Evolutionary conservation across 2,329 filamentous ascomycete species (phyloP).

Genomic region (Aspergillus tubingensis): DNA sequence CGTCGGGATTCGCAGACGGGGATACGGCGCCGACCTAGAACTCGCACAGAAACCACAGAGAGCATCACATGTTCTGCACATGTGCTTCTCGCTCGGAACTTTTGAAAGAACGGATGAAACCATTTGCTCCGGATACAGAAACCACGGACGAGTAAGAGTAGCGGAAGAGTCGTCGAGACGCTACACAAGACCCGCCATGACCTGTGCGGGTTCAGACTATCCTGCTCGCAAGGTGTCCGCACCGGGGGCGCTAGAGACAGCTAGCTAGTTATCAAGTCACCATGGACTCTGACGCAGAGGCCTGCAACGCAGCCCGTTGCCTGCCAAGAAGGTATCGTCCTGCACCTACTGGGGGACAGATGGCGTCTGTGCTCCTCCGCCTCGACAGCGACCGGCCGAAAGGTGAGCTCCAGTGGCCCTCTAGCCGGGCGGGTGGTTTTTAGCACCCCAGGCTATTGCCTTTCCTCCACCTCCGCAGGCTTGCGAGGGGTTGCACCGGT

Average conservation of each 20-base stretch:
- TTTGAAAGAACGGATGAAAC: not conserved
- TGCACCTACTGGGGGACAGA: conserved; percentile 17
- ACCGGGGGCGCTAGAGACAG: not conserved
- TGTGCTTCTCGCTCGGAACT: not conserved
- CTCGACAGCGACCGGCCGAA: conserved; percentile 13
- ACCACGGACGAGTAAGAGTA: not conserved
- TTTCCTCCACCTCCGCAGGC: not conserved
- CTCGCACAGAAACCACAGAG: not conserved
- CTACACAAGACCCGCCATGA: conserved; percentile 9
- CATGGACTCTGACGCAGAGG: conserved; percentile 16
- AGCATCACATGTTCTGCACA: conserved; percentile 6
- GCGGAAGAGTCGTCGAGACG: not conserved
- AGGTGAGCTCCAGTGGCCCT: not conserved
- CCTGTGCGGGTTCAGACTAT: not conserved
- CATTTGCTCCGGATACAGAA: not conserved
- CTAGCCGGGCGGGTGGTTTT: not conserved
- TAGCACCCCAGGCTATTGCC: not conserved
- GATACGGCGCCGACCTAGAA: not conserved
- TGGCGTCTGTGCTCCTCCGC: conserved; percentile 18
- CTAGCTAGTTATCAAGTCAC: conserved; percentile 5
- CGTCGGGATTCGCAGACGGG: not conserved
- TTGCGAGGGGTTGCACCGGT: not conserved
- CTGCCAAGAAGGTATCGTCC: conserved; percentile 17
- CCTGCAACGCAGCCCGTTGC: conserved; percentile 15
- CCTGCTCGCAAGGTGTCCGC: not conserved